A percentile compares a stretch with the other conserved stretches of the same genome.
These are phyloP conservation scores for Ilyonectria sp. DNA, from an alignment of 2,329 filamentous ascomycete genomes.

Conservation along the genomic window DNA sequence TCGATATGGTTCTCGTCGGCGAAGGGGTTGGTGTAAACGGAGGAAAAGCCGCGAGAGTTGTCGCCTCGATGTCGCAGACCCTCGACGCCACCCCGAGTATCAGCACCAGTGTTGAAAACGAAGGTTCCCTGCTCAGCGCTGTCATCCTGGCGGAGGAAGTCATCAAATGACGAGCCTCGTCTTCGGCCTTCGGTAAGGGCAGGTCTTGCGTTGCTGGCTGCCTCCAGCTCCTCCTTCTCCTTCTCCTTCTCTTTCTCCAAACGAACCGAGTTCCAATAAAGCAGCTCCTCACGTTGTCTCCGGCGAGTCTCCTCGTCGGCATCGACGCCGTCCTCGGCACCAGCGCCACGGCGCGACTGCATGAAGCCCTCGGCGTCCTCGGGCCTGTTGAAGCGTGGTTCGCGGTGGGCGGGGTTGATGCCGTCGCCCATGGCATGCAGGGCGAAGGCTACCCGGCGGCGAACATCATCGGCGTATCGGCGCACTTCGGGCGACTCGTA, in stretches of 20 bases:
- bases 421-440: slow-evolving; percentile 72
- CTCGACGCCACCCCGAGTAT: slow-evolving; percentile 57
- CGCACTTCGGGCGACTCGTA: slow-evolving; percentile 77
- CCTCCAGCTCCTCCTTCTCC: slow-evolving; percentile 40
- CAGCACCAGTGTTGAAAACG: slow-evolving; percentile 71
- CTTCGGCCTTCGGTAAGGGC: slow-evolving; percentile 5
- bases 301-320: slow-evolving; percentile 74
- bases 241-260: slow-evolving; percentile 61
- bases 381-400: slow-evolving; percentile 75
- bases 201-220: slow-evolving; percentile 28
- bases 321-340: slow-evolving; percentile 66
- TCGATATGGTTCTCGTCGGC: slow-evolving; percentile 70
- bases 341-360: slow-evolving; percentile 61
- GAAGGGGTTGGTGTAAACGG: slow-evolving; percentile 72
- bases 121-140: slow-evolving; percentile 68
- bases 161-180: slow-evolving; percentile 68
- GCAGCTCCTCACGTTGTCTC: slow-evolving; percentile 74
- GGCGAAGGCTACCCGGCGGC: slow-evolving; percentile 73
- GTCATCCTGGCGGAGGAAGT: slow-evolving; percentile 68
- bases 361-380: slow-evolving; percentile 77
- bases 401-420: slow-evolving; percentile 63
- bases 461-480: slow-evolving; percentile 73
- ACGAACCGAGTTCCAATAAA: slow-evolving; percentile 75
- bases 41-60: slow-evolving; percentile 61
- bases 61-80: slow-evolving; percentile 66